Base-by-base conservation (phyloP, 495 filamentous ascomycete species). In the Jackrogersella multiformis region DNA sequence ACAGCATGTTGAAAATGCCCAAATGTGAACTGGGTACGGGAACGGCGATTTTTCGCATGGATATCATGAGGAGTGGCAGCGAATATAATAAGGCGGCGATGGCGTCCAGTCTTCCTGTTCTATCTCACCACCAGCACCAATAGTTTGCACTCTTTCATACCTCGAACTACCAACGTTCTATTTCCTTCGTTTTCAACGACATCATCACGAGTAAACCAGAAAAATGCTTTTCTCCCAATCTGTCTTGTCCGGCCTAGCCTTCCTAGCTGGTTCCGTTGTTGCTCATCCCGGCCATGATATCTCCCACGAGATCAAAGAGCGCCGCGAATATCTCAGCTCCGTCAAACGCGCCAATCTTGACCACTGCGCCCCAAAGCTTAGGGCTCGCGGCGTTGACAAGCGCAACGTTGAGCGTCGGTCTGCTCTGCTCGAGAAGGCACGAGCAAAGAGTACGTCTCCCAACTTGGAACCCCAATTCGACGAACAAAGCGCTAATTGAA, bases 231-330 rank as follows among this genome's bases (percentile, higher is more conserved):
- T 64, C 60, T 15, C 30, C 13, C 46, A 10, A 16, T 57, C 41
- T 45, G 35, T 61, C 24, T 18, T 70, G 34, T 56, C 55, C 10
- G 46, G 56, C 38, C 13, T 66, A 10, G 57, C 53, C 38, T 9
- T 66, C 0, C 42, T 66, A 8, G 52, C 61, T n/a, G 24, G 48
- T 36, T 24, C 63, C 15, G 71, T 66, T 30, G 52, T 56, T 5
- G 80, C 81, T 24, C 82, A 85, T 45, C 82, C 82, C 2, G 83
- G 83, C 51, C 81, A 85, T 38, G 78, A 85, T 56, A 61, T 78
- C 67, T 72, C 70, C 46, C 74, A 77, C 12, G 82, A 85, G 67
- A 70, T 77, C 21, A 78, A 76, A 8, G 80, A 83, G 70, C 83
- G 80, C 36, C 76, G 76, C 34, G 71, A 73, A 0, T 82, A 79